Evolutionary conservation across 2,329 filamentous ascomycete species (phyloP).

Genomic region (Macrophomina tecta): DNA sequence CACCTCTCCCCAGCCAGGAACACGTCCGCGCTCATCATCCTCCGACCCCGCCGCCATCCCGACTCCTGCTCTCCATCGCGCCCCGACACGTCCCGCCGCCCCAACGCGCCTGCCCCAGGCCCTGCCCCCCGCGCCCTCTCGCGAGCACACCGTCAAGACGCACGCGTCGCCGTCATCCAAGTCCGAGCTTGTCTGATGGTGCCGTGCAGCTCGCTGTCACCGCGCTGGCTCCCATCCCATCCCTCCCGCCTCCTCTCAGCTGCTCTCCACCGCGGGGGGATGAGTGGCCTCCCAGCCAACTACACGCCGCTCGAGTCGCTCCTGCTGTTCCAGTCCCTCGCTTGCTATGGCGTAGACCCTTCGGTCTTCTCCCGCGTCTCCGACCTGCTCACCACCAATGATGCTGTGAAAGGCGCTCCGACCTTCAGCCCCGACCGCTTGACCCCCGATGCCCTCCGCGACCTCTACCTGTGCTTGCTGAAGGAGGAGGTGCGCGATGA

Average conservation of each 20-base stretch:
- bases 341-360: conserved; percentile 69
- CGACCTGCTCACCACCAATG: conserved; percentile 74
- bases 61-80: conserved; percentile 7
- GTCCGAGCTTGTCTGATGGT: conserved; percentile 30
- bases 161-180: conserved; percentile 16
- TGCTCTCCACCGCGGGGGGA: conserved; percentile 46
- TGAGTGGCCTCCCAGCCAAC: conserved; percentile 65
- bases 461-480: conserved; percentile 77
- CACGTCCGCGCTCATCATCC: conserved; percentile 19
- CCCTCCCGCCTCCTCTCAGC: conserved; percentile 33
- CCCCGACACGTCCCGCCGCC: background rate
- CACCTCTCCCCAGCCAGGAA: conserved; percentile 1
- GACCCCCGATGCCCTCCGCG: conserved; percentile 76
- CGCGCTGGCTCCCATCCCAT: conserved; percentile 47
- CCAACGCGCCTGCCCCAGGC: background rate
- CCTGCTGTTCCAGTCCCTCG: conserved; percentile 81
- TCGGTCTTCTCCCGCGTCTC: conserved; percentile 75
- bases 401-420: conserved; percentile 71
- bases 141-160: conserved; percentile 9
- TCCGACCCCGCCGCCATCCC: conserved; percentile 19
- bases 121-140: background rate
- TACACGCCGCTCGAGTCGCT: conserved; percentile 88
- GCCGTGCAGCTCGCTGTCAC: conserved; percentile 33
- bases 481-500: conserved; percentile 72
- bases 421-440: conserved; percentile 77